Percentiles rank a stretch among this genome's conserved stretches.
These are phyloP conservation scores for Pulveroboletus sp. DNA, from an alignment of 768 basidiomycete species.

Conservation along the genomic window DNA sequence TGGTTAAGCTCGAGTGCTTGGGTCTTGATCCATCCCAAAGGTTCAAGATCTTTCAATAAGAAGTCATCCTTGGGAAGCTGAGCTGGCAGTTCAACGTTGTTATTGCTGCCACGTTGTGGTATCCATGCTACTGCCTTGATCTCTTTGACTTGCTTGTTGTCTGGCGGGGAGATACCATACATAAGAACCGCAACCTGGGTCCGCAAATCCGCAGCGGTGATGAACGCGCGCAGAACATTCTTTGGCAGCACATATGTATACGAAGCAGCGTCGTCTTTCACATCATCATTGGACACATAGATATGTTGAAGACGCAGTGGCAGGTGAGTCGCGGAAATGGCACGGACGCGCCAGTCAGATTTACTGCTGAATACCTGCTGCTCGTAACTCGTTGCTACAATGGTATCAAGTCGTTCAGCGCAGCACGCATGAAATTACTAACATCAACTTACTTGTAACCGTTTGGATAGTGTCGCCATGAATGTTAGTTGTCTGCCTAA, in stretches of 20 bases:
- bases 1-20: conserved; percentile 91
- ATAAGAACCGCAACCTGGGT: conserved; percentile 94
- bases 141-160: conserved; percentile 98
- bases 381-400: conserved; percentile 87
- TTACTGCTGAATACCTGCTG: conserved; percentile 99
- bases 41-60: conserved; percentile 91
- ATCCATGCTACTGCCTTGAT: conserved; percentile 97
- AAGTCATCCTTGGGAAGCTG: conserved; percentile 93
- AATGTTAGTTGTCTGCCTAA: conserved; percentile 90
- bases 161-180: conserved; percentile 88
- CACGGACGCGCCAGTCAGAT: conserved; percentile 98
- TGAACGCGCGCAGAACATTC: conserved; percentile 92
- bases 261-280: conserved; percentile 94
- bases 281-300: conserved; percentile 98
- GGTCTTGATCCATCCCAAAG: conserved; percentile 95
- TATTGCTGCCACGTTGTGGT: conserved; percentile 96
- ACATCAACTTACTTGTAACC: conserved; percentile 69
- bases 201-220: conserved; percentile 87
- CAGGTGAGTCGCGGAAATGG: conserved; percentile 95
- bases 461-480: conserved; percentile 96
- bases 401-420: conserved; percentile 1
- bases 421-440: neutral
- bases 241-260: conserved; percentile 97
- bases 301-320: conserved; percentile 96
- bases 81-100: conserved; percentile 83